Conservation (phyloP, 1,284 basidiomycete species). For the Trichosporon sp. region DNA sequence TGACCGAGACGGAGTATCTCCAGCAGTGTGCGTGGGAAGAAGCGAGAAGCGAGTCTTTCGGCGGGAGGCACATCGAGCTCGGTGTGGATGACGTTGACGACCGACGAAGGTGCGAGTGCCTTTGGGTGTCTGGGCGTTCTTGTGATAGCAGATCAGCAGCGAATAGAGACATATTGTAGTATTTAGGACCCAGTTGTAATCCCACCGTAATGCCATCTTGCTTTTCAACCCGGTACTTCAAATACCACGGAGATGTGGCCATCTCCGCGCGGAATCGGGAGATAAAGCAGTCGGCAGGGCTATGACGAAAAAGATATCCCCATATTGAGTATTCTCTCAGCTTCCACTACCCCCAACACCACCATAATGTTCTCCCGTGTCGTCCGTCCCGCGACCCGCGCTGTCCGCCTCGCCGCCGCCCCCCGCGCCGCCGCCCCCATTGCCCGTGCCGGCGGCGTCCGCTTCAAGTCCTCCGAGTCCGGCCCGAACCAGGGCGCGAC, state of each 20-base stretch:
- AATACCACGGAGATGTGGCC: slow-evolving; percentile 32
- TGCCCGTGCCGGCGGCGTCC: not conserved
- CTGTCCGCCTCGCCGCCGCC: not conserved
- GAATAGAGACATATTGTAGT: not conserved
- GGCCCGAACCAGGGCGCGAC: slow-evolving; percentile 5
- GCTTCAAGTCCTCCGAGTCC: not conserved
- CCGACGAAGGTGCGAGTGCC: not conserved
- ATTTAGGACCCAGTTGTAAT: no score
- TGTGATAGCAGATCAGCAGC: no score
- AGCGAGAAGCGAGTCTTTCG: not conserved
- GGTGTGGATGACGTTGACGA: not conserved
- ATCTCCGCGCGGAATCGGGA: slow-evolving; percentile 15
- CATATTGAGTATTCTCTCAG: not conserved
- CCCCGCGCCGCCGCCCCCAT: not conserved
- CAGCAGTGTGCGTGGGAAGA: not conserved
- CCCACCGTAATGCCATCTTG: not conserved
- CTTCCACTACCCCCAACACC: not conserved
- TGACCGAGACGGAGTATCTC: no score
- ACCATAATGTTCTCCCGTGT: slow-evolving; percentile 1
- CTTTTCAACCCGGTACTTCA: no score
- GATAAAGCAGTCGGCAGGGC: not conserved
- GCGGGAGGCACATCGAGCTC: not conserved
- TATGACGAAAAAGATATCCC: slow-evolving; percentile 12
- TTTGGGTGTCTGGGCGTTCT: no score
- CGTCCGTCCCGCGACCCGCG: slow-evolving; percentile 4